These are phyloP conservation scores for Fusarium haematococcum DNA, from an alignment of 2,329 filamentous ascomycete genomes.

Conservation along the genomic window DNA sequence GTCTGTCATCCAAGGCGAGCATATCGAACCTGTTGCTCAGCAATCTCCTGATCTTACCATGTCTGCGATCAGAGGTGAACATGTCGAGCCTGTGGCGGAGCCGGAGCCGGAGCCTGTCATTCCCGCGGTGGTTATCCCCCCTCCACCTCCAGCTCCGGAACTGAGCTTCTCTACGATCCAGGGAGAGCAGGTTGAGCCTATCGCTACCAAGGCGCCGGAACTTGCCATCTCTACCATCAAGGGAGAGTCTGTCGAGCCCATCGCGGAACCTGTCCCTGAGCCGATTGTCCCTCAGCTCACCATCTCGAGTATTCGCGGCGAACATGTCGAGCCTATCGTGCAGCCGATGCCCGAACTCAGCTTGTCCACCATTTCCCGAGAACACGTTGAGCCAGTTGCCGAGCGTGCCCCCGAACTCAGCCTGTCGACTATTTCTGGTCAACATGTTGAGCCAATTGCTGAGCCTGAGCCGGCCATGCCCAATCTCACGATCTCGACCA, in stretches of 20 bases:
- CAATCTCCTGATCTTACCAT: constrained; percentile 24
- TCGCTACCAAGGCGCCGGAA: constrained; percentile 17
- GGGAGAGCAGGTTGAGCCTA: constrained; percentile 37
- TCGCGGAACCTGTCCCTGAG: constrained; percentile 11
- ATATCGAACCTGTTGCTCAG: constrained; percentile 21
- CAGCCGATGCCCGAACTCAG: constrained; percentile 13
- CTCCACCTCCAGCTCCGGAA: constrained; percentile 24
- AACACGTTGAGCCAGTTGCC: constrained; percentile 34
- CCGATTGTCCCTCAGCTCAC: constrained; percentile 18
- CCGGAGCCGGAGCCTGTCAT: constrained; percentile 14
- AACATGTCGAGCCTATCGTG: constrained; percentile 38
- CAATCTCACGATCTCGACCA: constrained; percentile 29
- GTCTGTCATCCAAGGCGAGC: constrained; percentile 40
- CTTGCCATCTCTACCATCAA: constrained; percentile 27
- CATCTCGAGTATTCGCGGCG: constrained; percentile 35
- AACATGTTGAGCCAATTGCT: constrained; percentile 37
- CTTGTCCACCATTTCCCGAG: constrained; percentile 31
- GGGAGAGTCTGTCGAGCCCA: constrained; percentile 28
- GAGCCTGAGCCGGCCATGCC: constrained; percentile 1
- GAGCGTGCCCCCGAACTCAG: constrained; percentile 15
- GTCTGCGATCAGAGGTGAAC: constrained; percentile 36
- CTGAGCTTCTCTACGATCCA: constrained; percentile 38
- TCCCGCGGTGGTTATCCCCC: constrained; percentile 11
- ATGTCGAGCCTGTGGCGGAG: constrained; percentile 34
- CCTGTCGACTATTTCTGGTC: constrained; percentile 31